A percentile compares a stretch with the other conserved stretches of the same genome.
Conservation (phyloP, 2,329 filamentous ascomycete species). For the Volutella citrinella region DNA sequence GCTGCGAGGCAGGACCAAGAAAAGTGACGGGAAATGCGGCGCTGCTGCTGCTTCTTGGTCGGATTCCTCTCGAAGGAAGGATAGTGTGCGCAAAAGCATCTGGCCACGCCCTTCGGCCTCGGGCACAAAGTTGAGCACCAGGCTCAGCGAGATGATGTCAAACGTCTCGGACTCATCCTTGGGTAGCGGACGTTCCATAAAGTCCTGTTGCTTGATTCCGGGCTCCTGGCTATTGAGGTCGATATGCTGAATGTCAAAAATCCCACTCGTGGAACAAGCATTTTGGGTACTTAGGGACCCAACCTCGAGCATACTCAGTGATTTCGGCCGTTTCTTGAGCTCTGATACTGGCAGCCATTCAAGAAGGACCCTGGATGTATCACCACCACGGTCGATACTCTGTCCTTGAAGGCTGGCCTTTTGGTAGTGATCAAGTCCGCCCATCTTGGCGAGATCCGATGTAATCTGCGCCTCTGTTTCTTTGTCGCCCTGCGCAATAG, state of each 20-base stretch:
- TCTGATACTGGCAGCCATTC: constrained; percentile 51
- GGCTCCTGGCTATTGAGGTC: constrained; percentile 85
- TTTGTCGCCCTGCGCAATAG: constrained; percentile 49
- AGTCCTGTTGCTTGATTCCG: constrained; percentile 84
- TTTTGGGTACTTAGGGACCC: constrained; percentile 84
- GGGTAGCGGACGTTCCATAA: constrained; percentile 84
- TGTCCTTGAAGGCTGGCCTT: constrained; percentile 68
- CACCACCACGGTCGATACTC: constrained; percentile 62
- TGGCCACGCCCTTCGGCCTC: constrained; percentile 70
- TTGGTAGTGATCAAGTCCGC: constrained; percentile 63
- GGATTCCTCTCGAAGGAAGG: constrained; percentile 56
- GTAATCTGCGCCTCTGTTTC: constrained; percentile 43
- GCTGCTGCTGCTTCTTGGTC: constrained; percentile 14
- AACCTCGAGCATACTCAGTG: constrained; percentile 76
- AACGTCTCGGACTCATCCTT: constrained; percentile 61
- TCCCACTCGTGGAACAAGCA: constrained; percentile 69
- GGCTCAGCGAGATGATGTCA: constrained; percentile 85
- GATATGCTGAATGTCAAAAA: constrained; percentile 77
- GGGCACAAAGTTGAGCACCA: constrained; percentile 94
- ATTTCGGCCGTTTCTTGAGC: constrained; percentile 21
- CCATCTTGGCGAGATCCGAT: constrained; percentile 54
- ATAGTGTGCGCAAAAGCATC: constrained; percentile 76
- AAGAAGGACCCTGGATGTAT: constrained; percentile 62
- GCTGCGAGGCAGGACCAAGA: constrained; percentile 84
- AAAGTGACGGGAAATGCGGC: constrained; percentile 64